Evolutionary conservation across 257 asterid genomes (phyloP), one percentile per base, ranked within the genome.

Genomic region (Ilex aquifolium): DNA sequence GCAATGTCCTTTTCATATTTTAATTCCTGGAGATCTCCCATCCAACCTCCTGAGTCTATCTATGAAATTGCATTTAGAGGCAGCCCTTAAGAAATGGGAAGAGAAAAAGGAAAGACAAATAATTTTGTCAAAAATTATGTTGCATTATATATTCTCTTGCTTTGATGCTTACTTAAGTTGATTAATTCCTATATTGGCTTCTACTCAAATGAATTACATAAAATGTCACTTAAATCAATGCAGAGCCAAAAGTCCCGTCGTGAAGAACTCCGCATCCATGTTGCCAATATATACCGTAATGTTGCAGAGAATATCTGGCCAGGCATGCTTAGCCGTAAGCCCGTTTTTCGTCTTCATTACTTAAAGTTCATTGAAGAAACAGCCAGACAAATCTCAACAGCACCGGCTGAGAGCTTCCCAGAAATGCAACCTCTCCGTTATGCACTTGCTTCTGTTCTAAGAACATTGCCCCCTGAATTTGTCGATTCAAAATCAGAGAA

Each of bases 271-370:
- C 95, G 95, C 44, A 68, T 83, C 68, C 95, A 93, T 66, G 79
- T 84, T 63, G 86, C 97, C 60, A 90, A 90, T 67, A 90, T 93
- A 66, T 90, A 93, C 72, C 95, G 97, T 62, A 78, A 88, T 56
- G 95, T 90, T 66, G 88, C 99, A 56, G 96, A 93, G 75, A 93
- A 84, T 67, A 76, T 93, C 76, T 93, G 99, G 99, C 99, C 99
- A 57, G 96, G 99, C 68, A 87, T 87, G 96, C 82, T 93, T 32
- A 82, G 85, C 72, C 85, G 96, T 65, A 93, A 93, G 69, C 95
- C 97, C 15, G 92, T 90, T 74, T 93, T 93, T 67, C 99, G 99
- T 70, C 92, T 93, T 67, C 99, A 93, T 76, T 93, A 84, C 74
- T 79, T 93, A 77, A 93, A 83, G 87, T 93, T 90, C 78, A 83